Evolutionary conservation across 352 stramenopile genomes (phyloP), one percentile per base, ranked within the genome.

Genomic region (Globisporangium orthogonon): DNA sequence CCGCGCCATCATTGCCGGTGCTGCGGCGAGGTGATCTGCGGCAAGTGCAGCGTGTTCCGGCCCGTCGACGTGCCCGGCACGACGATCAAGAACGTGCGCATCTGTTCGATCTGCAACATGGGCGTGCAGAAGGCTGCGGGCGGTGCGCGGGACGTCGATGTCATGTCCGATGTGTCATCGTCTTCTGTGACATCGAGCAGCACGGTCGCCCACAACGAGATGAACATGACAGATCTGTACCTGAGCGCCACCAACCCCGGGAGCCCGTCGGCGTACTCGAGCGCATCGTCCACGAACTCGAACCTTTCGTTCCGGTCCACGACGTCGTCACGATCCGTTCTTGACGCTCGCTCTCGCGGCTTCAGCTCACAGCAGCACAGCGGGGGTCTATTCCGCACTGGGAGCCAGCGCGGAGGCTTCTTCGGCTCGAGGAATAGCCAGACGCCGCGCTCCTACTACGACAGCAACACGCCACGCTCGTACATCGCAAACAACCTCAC

Each of bases 21-120:
- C 61, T 95, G 85, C 50, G 85, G 85, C n/a, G 85, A 95, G 60
- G 83, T 95, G 31, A 93, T 95, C 49, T 95, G 85, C 56, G 77
- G 81, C 40, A 95, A 95, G 61, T 95, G 85, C 67, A 90, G 76
- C 58, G 66, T 95, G 17, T 87, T 91, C 61, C 81, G 83, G 60
- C 73, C 67, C n/a, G 78, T 91, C 7, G 82, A 95, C 48, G 76
- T 95, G 28, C 85, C 85, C 10, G 85, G 81, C 50, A 88, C 81
- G 7, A 89, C 72, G 30, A 68, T 94, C 57, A 86, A 88, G 68
- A 91, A 89, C 61, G 77, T 93, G 58, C 83, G 83, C 39, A 86
- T 93, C 47, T 95, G 83, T 66, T 89, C 81, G 3, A 70, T 91
- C 37, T 92, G 83, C 66, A 92, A 91, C 58, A 91, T 91, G 73